Base-by-base conservation (phyloP, 768 basidiomycete species). In the Trametes coccinea region DNA sequence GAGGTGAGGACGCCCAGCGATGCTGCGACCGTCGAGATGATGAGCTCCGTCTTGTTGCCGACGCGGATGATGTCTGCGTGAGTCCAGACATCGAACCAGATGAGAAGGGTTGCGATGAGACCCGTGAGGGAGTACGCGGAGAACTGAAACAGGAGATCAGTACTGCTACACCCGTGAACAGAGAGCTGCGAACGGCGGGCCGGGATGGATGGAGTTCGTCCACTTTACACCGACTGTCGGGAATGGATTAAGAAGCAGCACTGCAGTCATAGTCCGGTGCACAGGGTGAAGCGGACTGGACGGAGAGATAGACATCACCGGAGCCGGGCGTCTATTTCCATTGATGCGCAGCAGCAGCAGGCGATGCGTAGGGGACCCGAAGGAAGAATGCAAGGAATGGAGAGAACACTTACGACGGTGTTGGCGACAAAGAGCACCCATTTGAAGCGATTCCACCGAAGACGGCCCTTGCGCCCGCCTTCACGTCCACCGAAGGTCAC, bases 401-500 rank as follows among this genome's bases (percentile, higher is more conserved):
- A 43, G 8, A 37, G 34, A 79, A 31, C 48, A 49, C 82, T 69
- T 59, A 84, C 82, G 37, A 86, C 37, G 37, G 78, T 67, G 69
- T 92, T 93, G 50, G 88, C 76, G 49, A 84, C 46, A 72, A 93
- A 88, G 4, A 94, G 72, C 10, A 80, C 75, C 90, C 90, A 93
- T 72, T 95, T 94, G 81, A 93, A 94, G 63, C 78, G 82, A 70
- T 86, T 93, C 92, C 92, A 95, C 14, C 86, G 77, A 59, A 89
- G 74, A 62, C 75, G 75, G 51, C 79, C 72, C 61, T 76, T 75
- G 60, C 73, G 74, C 56, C 76, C 75, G 33, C 74, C 72, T 51
- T 73, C 75, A 41, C 79, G 78, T 59, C 67, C 74, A 17, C 67
- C 74, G 70, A 81, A 83, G 40, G 67, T 65, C 31, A 76, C 67